Base-by-base conservation (phyloP, 2,329 filamentous ascomycete genomes). In the Cladosporium oxysporum region DNA sequence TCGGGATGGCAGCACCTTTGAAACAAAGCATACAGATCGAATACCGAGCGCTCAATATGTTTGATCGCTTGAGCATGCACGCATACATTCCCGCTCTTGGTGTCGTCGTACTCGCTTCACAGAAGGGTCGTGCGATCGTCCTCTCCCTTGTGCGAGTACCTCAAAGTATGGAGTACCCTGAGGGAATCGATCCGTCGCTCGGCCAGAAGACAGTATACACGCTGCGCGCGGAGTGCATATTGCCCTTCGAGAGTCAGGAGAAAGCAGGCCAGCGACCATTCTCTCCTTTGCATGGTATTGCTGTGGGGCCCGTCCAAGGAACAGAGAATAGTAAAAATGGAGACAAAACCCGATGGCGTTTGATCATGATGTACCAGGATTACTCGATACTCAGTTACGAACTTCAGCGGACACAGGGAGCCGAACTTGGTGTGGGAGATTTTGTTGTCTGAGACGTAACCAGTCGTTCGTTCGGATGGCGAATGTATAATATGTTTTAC, bases 351-450 rank as follows among this genome's bases (percentile, higher is more conserved):
- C 82, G 85, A 66, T 93, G 89, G 83, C 81, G 90, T 66, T 70
- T 94, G 66, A 84, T 94, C 75, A 78, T 93, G 76, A 88, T 91
- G 75, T 93, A 90, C 74, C 83, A 84, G 66, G 87, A 92, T 76
- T 87, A 91, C 71, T 85, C 85, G 1, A 84, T 93, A 31, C 73
- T 92, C 69, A 88, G 85, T 66, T 93, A 92, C 78, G 88, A 91
- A 75, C 76, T 92, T n/a, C 64, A 59, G 23, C 49, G 59, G 28
- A 31, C 53, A 14, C 37, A 33, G 14, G 35, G 7, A 23, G 37
- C 44, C 14, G 35, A 35, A 37, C 21, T 63, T 21, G 50, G 49
- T 14, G 61, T 57, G n/a, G 52, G 33, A 28, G 47, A 58, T 0
- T 29, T 65, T 44, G 33, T 58, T n/a, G 37, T 65, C 3, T 65